Percentiles rank a stretch among this genome's conserved stretches.
Evolutionary conservation across 1,284 basidiomycete species (phyloP).

Genomic region (Trametes hirsuta): DNA sequence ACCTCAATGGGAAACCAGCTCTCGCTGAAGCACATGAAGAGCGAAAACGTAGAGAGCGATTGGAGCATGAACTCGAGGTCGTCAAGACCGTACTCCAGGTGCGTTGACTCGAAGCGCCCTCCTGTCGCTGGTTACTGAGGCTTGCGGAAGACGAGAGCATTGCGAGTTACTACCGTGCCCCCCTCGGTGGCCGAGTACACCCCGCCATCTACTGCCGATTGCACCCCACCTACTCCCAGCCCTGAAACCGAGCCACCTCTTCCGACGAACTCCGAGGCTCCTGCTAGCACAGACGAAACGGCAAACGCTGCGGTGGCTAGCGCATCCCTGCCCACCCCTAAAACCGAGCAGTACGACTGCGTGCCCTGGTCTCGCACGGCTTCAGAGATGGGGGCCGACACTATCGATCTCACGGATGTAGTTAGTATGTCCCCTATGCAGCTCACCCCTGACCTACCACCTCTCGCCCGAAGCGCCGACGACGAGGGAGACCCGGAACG

Average conservation of each 20-base stretch:
- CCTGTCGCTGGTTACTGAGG: background rate
- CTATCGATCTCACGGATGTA: slow-evolving; percentile 11
- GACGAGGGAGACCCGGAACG: background rate
- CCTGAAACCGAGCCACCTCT: background rate
- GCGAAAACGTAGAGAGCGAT: slow-evolving; percentile 4
- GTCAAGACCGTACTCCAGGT: slow-evolving; percentile 2
- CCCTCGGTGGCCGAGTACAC: background rate
- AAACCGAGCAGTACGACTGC: background rate
- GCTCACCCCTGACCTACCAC: background rate
- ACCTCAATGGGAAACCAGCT: background rate
- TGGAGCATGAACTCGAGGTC: background rate
- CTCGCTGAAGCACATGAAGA: slow-evolving; percentile 4
- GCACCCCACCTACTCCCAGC: background rate
- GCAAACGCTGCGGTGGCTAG: background rate
- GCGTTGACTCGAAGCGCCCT: background rate
- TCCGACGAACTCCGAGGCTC: background rate
- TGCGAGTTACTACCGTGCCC: background rate
- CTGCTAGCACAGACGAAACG: background rate
- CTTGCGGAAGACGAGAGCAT: background rate
- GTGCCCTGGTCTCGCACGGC: background rate
- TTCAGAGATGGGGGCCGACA: slow-evolving; percentile 2
- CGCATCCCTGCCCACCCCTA: background rate
- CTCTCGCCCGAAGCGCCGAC: background rate
- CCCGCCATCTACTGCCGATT: background rate
- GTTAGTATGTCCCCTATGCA: background rate